These are phyloP conservation scores for Tricholoma furcatifolium DNA, from an alignment of 768 basidiomycete species.

Conservation along the genomic window DNA sequence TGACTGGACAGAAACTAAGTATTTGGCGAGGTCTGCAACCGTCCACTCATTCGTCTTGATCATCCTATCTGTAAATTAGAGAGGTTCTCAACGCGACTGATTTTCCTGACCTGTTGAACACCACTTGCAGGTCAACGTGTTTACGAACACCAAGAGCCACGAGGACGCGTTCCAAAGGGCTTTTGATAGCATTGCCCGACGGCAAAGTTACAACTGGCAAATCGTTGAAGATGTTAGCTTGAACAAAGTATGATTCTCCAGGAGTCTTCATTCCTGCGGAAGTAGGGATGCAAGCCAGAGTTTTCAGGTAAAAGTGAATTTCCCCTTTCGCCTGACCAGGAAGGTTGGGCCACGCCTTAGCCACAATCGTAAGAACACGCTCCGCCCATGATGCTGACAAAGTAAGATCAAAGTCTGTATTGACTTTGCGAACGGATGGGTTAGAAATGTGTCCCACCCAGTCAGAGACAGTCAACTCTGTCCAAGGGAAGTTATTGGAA, in stretches of 20 bases:
- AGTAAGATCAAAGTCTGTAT: conserved; percentile 60
- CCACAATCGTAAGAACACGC: conserved; percentile 63
- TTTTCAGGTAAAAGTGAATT: conserved; percentile 46
- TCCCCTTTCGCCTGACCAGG: conserved; percentile 44
- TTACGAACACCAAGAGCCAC: conserved; percentile 79
- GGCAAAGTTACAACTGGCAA: conserved; percentile 76
- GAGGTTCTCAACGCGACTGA: not conserved
- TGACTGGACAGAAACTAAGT: conserved; percentile 80
- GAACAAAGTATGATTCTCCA: conserved; percentile 77
- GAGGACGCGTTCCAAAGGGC: conserved; percentile 68
- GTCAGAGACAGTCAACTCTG: conserved; percentile 69
- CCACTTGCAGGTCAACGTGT: conserved; percentile 88
- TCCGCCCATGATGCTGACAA: conserved; percentile 77
- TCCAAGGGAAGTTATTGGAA: conserved; percentile 65
- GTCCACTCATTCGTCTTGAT: conserved; percentile 91
- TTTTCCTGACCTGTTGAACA: conserved; percentile 74
- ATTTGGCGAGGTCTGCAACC: conserved; percentile 78
- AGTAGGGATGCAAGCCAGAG: conserved; percentile 67
- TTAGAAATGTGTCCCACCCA: conserved; percentile 73
- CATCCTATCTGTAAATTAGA: conserved; percentile 51
- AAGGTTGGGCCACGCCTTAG: conserved; percentile 73
- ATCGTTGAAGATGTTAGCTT: conserved; percentile 87
- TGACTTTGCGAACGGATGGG: conserved; percentile 36
- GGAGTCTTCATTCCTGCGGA: conserved; percentile 73
- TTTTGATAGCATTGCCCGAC: conserved; percentile 62